Base-by-base conservation (phyloP, 805 yeast species). In the Sungouiella thailandica region DNA sequence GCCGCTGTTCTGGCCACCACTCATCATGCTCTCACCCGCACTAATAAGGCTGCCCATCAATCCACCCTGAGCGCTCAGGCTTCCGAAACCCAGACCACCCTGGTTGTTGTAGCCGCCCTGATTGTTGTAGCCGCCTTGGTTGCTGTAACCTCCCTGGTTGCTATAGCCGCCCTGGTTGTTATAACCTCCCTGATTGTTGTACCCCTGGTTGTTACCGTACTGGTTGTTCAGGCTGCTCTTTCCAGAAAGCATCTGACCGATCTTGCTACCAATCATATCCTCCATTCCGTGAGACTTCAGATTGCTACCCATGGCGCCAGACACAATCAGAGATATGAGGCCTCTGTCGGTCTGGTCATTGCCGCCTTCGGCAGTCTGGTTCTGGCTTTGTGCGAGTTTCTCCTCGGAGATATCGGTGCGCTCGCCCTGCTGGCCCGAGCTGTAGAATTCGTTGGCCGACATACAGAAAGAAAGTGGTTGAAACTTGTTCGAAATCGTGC, bases 391-490 rank as follows among this genome's bases (percentile, higher is more conserved):
- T 24, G 14, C 17, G 24, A 25, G 34, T 12, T 20, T n/a, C 10
- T 32, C 38, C 7, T 33, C n/a, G 11, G 29, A 24, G 5, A 7
- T 6, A 29, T 38, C 43, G 13, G 26, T 35, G 30, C 36, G 41
- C 8, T 35, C 14, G 28, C 57, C 53, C 32, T 52, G 52, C 8
- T 48, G 62, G 32, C 69, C 73, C 7, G 72, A 63, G 34, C 57
- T 57, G 53, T 74, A 74, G 53, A 64, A 74, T 38, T 73, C 78
- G 74, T 73, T 72, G 38, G 78, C 77, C 37, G 79, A 73, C 80
- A 74, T 74, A 9, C 10, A 23, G 17, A 23, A 25, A 12, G 17
- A 12, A 16, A 12, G 11, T 7, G 19, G 8, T 7, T 20, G 7
- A 20, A 20, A n/a, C n/a, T n/a, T n/a, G n/a, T n/a, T n/a, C n/a